Base-by-base conservation (phyloP, 1,139 yeast species). In the Pichia sp. region DNA sequence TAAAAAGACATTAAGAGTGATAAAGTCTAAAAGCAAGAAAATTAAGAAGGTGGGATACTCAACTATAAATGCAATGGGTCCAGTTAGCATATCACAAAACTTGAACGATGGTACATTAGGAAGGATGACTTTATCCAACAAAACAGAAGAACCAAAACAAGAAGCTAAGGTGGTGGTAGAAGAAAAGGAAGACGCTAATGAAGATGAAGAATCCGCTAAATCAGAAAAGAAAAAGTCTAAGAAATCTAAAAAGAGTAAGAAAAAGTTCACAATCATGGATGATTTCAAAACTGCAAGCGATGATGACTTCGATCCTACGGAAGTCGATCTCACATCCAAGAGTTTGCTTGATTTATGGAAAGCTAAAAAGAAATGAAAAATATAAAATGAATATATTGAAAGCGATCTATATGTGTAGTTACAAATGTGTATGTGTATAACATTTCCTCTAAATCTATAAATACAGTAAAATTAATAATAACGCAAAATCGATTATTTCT, bases 1-100 rank as follows among this genome's bases (percentile, higher is more conserved):
- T 30, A 46, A 45, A 1, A 52, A 57, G 3, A 42, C 58, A 15
- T 57, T 69, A 38, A 60, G 48, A 30, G 53, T 45, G 27, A 48
- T 54, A n/a, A 59, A 54, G 40, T 38, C 52, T 3, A 61, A 60
- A 34, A 62, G 61, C 17, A 59, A 57, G 5, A 60, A 60, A 9
- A 65, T 75, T 4, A 65, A 63, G 28, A 60, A 68, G 1, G 71
- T 79, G 6, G 85, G 86, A 0, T 80, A 74, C 56, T 73, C 79
- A 3, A 53, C 60, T 10, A 54, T 60, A 11, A 37, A 24, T 17
- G n/a, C 39, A 3, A 15, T 50, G 36, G 52, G 53, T 3, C 33
- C 53, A 2, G 34, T 33, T 5, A 35, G 36, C 22, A 18, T 35
- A 14, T 18, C 38, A n/a, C 4, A 17, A 27, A 24, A 18, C 20